A percentile compares a stretch with the other conserved stretches of the same genome.
Evolutionary conservation across 768 basidiomycete species (phyloP).

Genomic region (Serpula lacrymans): DNA sequence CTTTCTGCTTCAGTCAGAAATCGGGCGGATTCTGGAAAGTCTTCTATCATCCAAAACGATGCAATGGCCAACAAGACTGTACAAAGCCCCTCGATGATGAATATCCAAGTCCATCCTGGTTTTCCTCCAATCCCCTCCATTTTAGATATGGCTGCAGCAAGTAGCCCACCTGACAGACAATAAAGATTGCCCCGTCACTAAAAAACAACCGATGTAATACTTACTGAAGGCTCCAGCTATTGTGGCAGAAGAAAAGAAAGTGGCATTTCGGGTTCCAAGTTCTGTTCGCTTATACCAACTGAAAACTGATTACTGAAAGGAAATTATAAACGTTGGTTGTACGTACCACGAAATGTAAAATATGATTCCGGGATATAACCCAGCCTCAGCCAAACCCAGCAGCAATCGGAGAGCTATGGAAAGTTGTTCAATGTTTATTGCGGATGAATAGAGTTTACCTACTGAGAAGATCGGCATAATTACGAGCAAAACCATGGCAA

Average conservation of each 20-base stretch:
- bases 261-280: slow-evolving; percentile 63
- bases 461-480: slow-evolving; percentile 64
- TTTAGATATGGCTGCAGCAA: slow-evolving; percentile 57
- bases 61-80: slow-evolving; percentile 54
- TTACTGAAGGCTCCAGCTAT: slow-evolving; percentile 73
- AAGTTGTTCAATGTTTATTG: too few relatives aligned
- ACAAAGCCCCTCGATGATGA: slow-evolving; percentile 59
- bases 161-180: slow-evolving; percentile 1
- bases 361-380: slow-evolving; percentile 51
- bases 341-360: slow-evolving; percentile 59
- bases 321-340: slow-evolving; percentile 3
- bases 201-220: slow-evolving; percentile 17
- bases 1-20: slow-evolving; percentile 62
- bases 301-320: too few relatives aligned
- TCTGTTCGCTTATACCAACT: slow-evolving; percentile 84
- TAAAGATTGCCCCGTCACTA: neutral
- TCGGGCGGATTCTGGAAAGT: slow-evolving; percentile 68
- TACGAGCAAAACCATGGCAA: slow-evolving; percentile 57
- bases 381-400: slow-evolving; percentile 53
- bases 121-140: slow-evolving; percentile 55
- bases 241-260: slow-evolving; percentile 81
- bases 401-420: slow-evolving; percentile 53
- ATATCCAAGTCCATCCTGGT: slow-evolving; percentile 69
- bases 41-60: slow-evolving; percentile 67
- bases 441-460: too few relatives aligned